phyloP scores from a whole-genome alignment of 2,329 filamentous ascomycete species.

The Botryotinia convoluta region DNA sequence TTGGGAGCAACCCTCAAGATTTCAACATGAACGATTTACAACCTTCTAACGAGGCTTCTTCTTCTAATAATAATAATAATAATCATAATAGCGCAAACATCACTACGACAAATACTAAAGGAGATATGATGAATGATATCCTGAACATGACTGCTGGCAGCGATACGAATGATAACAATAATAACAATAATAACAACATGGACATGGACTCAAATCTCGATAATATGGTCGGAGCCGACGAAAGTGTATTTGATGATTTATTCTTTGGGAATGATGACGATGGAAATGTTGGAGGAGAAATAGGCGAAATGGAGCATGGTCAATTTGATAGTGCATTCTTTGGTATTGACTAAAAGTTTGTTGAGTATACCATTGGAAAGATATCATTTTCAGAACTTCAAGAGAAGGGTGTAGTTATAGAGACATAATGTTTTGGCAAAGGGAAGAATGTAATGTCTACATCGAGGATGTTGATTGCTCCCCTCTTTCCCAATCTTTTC shows the following conservation, averaged over 20 bases:
- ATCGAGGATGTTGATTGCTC: background rate
- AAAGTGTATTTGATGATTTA: conserved; percentile 37
- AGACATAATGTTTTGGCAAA: background rate
- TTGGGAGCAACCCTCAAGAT: conserved; percentile 39
- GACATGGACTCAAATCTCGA: conserved; percentile 55
- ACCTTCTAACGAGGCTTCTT: conserved; percentile 24
- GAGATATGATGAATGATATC: conserved; percentile 26
- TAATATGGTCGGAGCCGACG: conserved; percentile 42
- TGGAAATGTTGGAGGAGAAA: conserved; percentile 24
- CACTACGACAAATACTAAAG: conserved; percentile 19
- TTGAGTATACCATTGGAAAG: background rate
- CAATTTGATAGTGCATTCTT: conserved; percentile 37
- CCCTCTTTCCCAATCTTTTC: background rate
- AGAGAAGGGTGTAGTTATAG: background rate
- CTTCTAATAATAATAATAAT: background rate
- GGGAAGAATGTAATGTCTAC: background rate
- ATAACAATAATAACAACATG: conserved; percentile 32
- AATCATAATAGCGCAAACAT: conserved; percentile 22
- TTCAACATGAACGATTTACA: conserved; percentile 41
- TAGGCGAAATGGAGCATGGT: conserved; percentile 32
- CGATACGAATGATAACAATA: conserved; percentile 1
- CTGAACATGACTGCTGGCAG: conserved; percentile 23
- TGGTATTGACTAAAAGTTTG: conserved; percentile 23
- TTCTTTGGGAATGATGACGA: conserved; percentile 31
- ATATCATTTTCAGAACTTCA: background rate